Conservation (phyloP, 768 basidiomycete species). For the Kwoniella heveanensis region DNA sequence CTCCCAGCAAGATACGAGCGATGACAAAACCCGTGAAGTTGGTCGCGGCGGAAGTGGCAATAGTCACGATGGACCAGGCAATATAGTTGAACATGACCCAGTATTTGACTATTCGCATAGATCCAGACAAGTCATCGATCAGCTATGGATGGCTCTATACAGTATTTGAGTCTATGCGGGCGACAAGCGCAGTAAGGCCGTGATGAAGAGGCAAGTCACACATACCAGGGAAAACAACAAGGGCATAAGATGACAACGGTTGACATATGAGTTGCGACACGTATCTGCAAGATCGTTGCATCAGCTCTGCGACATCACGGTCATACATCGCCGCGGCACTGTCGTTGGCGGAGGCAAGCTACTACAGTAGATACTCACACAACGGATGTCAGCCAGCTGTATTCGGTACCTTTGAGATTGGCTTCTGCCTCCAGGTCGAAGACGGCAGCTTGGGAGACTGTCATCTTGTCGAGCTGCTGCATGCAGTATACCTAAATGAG, state of each 20-base stretch:
- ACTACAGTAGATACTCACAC: neutral
- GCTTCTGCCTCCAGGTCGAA: slow-evolving; percentile 58
- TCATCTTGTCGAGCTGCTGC: slow-evolving; percentile 56
- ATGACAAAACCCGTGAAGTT: slow-evolving; percentile 38
- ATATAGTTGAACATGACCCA: slow-evolving; percentile 49
- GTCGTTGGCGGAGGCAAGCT: too few species aligned
- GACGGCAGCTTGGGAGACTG: slow-evolving; percentile 61
- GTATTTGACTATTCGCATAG: slow-evolving; percentile 37
- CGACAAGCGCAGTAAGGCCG: too few species aligned
- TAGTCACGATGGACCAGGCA: slow-evolving; percentile 38
- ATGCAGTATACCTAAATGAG: slow-evolving; percentile 19
- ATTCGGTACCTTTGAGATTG: slow-evolving; percentile 56
- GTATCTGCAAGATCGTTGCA: slow-evolving; percentile 33
- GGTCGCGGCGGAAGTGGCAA: slow-evolving; percentile 35
- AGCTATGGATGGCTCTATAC: too few species aligned
- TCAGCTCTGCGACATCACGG: too few species aligned
- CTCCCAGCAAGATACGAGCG: slow-evolving; percentile 40
- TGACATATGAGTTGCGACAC: slow-evolving; percentile 40
- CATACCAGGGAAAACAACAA: slow-evolving; percentile 43
- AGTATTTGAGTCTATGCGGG: too few species aligned
- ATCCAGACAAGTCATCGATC: too few species aligned
- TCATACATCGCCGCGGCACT: too few species aligned
- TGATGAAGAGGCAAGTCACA: too few species aligned
- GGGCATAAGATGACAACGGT: slow-evolving; percentile 40
- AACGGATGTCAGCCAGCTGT: slow-evolving; percentile 56